These are phyloP conservation scores for Lipomyces spencermartinsiae DNA, from an alignment of 805 yeast genomes.

Conservation along the genomic window DNA sequence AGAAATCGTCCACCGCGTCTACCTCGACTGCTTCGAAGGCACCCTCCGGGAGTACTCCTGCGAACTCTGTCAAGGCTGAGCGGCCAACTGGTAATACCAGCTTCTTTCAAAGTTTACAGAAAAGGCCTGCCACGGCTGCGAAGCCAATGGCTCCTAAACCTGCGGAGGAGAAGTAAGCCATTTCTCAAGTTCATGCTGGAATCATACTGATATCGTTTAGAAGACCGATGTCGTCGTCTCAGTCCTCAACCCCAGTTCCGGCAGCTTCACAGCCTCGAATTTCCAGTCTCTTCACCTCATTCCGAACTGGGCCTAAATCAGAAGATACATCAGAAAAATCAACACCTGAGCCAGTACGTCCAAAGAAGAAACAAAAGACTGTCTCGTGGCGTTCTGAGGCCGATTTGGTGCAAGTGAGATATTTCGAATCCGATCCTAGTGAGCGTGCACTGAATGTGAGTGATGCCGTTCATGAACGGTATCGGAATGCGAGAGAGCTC, in stretches of 20 bases:
- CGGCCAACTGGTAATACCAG: constrained; percentile 23
- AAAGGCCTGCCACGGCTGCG: constrained; percentile 16
- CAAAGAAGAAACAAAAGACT: constrained; percentile 40
- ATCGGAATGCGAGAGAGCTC: constrained; percentile 38
- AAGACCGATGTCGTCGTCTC: not conserved
- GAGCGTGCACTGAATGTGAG: constrained; percentile 26
- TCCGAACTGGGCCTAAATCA: constrained; percentile 6
- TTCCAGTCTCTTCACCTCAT: constrained; percentile 10
- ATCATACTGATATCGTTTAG: constrained; percentile 7
- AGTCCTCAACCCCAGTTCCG: constrained; percentile 18
- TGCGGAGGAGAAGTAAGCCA: constrained; percentile 11
- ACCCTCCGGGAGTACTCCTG: not conserved
- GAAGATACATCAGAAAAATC: constrained; percentile 15
- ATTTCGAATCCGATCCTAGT: constrained; percentile 42
- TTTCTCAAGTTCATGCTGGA: not conserved
- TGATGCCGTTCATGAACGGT: constrained; percentile 13
- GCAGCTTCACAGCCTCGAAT: constrained; percentile 16
- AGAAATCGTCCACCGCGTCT: constrained; percentile 9
- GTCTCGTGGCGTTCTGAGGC: constrained; percentile 46
- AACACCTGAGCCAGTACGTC: constrained; percentile 13
- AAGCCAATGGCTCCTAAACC: not conserved
- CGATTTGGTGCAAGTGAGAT: constrained; percentile 44
- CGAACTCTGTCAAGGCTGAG: constrained; percentile 1
- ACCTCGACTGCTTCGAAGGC: constrained; percentile 9
- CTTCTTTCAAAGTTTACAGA: constrained; percentile 34